These are phyloP conservation scores for Penicillium atrosanguineum DNA, from an alignment of 495 filamentous ascomycete species.

Conservation along the genomic window DNA sequence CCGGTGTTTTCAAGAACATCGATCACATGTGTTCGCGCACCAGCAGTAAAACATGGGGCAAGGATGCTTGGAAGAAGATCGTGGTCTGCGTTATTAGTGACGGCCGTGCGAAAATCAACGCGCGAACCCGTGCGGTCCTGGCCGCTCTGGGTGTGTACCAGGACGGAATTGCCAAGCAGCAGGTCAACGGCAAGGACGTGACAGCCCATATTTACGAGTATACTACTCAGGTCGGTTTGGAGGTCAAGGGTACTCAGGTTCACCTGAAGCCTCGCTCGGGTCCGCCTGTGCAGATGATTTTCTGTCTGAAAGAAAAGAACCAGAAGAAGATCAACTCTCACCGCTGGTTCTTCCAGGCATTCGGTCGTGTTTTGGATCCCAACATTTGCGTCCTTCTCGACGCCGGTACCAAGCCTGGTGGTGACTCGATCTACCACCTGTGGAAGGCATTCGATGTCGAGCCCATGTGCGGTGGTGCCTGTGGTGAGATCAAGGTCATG, in stretches of 20 bases:
- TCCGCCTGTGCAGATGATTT: constrained; percentile 92
- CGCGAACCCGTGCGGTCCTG: constrained; percentile 82
- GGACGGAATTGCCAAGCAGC: constrained; percentile 97
- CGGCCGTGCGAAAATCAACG: constrained; percentile 97
- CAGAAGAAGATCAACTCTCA: constrained; percentile 99
- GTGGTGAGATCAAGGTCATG: constrained; percentile 99
- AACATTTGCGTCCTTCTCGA: constrained; percentile 97
- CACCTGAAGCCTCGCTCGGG: constrained; percentile 69
- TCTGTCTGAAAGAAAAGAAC: constrained; percentile 99
- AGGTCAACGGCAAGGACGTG: constrained; percentile 95
- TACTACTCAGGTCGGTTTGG: constrained; percentile 86
- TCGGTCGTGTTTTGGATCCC: constrained; percentile 86
- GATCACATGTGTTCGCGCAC: constrained; percentile 92
- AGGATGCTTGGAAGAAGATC: constrained; percentile 99
- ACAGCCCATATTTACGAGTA: constrained; percentile 99
- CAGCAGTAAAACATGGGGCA: constrained; percentile 95
- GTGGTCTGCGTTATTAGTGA: constrained; percentile 98
- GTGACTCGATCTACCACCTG: constrained; percentile 90
- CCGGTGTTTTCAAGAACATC: constrained; percentile 96
- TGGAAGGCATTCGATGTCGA: constrained; percentile 99
- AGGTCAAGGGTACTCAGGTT: constrained; percentile 86
- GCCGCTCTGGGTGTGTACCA: constrained; percentile 96
- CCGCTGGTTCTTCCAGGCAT: constrained; percentile 98
- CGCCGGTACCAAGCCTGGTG: constrained; percentile 90
- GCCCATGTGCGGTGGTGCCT: constrained; percentile 94